Base-by-base conservation (phyloP, 2,329 filamentous ascomycete species). In the Fusarium ramigenum region DNA sequence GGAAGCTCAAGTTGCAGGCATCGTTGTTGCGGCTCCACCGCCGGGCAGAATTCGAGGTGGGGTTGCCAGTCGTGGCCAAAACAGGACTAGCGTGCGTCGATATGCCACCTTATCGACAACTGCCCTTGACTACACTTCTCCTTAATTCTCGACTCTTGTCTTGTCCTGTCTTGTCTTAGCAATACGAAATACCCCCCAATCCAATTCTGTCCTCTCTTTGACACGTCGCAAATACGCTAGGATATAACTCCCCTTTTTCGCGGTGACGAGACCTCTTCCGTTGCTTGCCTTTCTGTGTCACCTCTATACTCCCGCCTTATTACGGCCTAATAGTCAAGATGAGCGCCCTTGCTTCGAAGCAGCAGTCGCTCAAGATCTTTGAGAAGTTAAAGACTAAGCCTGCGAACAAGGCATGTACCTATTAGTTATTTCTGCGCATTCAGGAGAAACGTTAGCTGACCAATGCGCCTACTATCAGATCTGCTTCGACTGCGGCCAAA, bases 401-500 rank as follows among this genome's bases (percentile, higher is more conserved):
- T 69, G 94, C 95, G 70, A 99, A 99, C 87, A 97, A 97, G 90
- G 95, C 96, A 85, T 79, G 87, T 74, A 32, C 42, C 25, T 9
- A n/a, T 14, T 12, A 12, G 25, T 6, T 28, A 23, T 7, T 10
- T 34, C 36, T 47, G 44, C 63, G 56, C 50, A 40, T 25, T 23
- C 34, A 21, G 44, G 7, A 46, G 34, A 47, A 28, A 57, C 32
- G 30, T 28, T 46, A 42, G 62, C 67, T 75, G 60, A 77, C 66
- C 25, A 23, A 40, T 39, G 52, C 46, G 57, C 40, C 49, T 32
- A 23, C 46, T 14, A 50, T 42, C 75, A 97, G 95, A 90, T 97
- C 86, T 99, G 96, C 89, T 99, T 99, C 85, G 96, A 99, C 86
- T 99, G 96, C 84, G 92, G 93, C 82, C 93, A 95, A 79, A 98